Evolutionary conservation across 1,284 basidiomycete genomes (phyloP), one percentile per base, ranked within the genome.

Genomic region (Moniliella sp.): DNA sequence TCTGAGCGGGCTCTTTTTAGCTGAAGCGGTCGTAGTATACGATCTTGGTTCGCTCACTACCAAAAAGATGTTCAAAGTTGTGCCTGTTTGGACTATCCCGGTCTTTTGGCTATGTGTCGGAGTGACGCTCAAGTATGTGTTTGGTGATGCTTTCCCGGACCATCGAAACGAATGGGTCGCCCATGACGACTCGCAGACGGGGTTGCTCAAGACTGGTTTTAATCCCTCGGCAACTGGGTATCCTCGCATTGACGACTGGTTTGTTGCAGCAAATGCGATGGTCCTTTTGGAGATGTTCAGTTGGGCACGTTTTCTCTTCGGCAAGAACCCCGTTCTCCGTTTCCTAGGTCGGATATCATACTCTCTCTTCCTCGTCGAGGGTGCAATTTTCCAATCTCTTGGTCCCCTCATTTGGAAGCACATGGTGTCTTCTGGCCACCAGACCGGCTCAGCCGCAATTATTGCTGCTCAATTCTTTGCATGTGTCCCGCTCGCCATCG

Each of bases 11-110:
- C 29, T 52, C 5, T 15, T 39, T 12, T 9, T 52, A 2, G 49
- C 47, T 15, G 49, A 52, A 29, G 42, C 43, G 35, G 27, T 34
- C 3, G 35, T 45, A 2, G 38, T 45, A 3, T 50, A 52, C 28
- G 21, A 25, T 25, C 16, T 34, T n/a, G 18, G 28, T n/a, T 15
- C 4, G 4, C 27, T 34, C 14, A 16, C 19, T 14, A 10, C 15
- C 4, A 5, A 27, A 7, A 27, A 27, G 13, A 29, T 21, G 3
- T 16, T 27, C 21, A 26, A 25, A 14, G 13, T 15, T 11, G 23
- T 32, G 3, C 23, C 23, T 25, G 16, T 15, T 5, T n/a, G n/a
- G n/a, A n/a, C n/a, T n/a, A n/a, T n/a, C n/a, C 23, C 23, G 23
- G 16, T 15, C 5, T 21, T 29, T 15, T 15, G 18, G 19, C 8